Evolutionary conservation across 2,329 filamentous ascomycete species (phyloP), one percentile per base, ranked within the genome.

Genomic region (Ceratocystiopsis sp.): DNA sequence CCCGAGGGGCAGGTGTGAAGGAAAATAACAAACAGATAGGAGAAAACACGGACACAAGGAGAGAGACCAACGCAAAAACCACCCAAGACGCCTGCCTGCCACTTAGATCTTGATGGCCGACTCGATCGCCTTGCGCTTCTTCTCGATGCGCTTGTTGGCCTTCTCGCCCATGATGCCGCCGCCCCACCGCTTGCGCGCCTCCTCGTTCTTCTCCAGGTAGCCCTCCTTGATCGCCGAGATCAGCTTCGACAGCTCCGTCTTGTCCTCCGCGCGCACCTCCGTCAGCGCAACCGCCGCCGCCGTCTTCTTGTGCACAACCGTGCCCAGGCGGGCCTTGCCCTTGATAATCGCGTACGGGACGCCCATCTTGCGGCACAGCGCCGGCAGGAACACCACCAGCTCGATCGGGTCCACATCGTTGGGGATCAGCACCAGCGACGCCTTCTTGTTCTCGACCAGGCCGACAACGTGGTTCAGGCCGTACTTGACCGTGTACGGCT

Each of bases 331-430:
- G 56, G 91, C 91, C 84, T 98, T 98, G 73, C 91, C 91, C 84
- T 98, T 98, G 64, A 98, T 78, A 58, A 98, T 96, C 63, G 87
- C 91, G 67, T 96, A 98, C 53, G 93, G 91, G 57, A 95, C 80
- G 71, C 93, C 93, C 89, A 98, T 98, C 84, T 98, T 98, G 70
- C 89, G 84, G 84, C 91, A 98, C 56, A 98, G 84, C 60, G 91
- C 87, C 55, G 91, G 91, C 52, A 98, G 79, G 83, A 94, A 98
- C 69, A 98, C 85, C 61, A 98, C 93, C 58, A 98, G 73, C 78
- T 98, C 91, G 63, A 98, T 98, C 59, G 91, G 91, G 76, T 98
- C 91, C 59, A 98, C 93, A 64, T 98, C 91, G 73, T 98, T 94
- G 66, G 91, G 84, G 65, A 98, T 98, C 57, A 98, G 80, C 62